These are phyloP conservation scores for Epichloe amarillans DNA, from an alignment of 2,329 filamentous ascomycete genomes.

Conservation along the genomic window DNA sequence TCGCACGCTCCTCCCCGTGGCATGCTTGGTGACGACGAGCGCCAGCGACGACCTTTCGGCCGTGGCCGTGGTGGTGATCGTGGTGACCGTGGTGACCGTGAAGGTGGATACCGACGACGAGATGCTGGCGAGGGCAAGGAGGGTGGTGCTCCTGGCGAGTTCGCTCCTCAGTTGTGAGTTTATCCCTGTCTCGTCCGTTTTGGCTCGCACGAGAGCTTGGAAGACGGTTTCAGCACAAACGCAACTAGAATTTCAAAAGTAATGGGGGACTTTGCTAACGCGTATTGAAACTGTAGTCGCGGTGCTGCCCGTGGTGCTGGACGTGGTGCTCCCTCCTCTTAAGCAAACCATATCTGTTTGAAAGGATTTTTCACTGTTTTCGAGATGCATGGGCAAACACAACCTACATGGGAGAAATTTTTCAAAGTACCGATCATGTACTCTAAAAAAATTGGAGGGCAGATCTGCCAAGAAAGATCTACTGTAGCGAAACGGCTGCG, in stretches of 20 bases:
- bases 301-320: conserved; percentile 73
- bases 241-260: too few species aligned
- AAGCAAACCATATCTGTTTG: conserved; percentile 30
- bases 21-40: conserved; percentile 83
- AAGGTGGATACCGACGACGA: conserved; percentile 86
- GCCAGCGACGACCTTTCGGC: conserved; percentile 73
- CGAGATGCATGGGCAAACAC: conserved; percentile 27
- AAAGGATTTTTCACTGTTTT: conserved; percentile 24
- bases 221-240: too few species aligned
- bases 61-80: conserved; percentile 59
- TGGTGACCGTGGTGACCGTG: conserved; percentile 55
- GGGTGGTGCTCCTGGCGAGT: conserved; percentile 82
- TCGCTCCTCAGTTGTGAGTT: conserved; percentile 77
- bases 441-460: conserved; percentile 30
- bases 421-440: conserved; percentile 28
- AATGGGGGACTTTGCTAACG: neutral
- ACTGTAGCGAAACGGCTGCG: conserved; percentile 18
- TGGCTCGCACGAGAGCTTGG: neutral
- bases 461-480: conserved; percentile 23
- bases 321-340: conserved; percentile 58
- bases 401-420: neutral
- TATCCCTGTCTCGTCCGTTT: neutral
- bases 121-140: conserved; percentile 81
- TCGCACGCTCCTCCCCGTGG: conserved; percentile 95
- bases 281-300: conserved; percentile 40